phyloP scores from a whole-genome alignment of 1,139 yeast genomes.

The Nakaseomyces nivariensis region DNA sequence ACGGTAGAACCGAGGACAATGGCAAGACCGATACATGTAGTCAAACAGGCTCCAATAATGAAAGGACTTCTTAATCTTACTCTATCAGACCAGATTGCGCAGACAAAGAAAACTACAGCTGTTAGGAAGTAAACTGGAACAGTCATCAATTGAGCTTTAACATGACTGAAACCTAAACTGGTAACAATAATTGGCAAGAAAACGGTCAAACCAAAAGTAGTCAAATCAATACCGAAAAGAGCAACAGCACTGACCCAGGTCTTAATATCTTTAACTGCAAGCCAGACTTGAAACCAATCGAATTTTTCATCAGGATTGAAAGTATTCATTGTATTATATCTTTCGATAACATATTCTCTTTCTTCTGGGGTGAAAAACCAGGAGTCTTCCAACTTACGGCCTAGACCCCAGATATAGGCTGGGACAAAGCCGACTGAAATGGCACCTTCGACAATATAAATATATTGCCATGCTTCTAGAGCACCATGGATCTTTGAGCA shows the following conservation, averaged over 20 bases:
- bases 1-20: conserved; percentile 30
- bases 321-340: conserved; percentile 34
- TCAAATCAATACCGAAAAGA: conserved; percentile 40
- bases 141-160: conserved; percentile 40
- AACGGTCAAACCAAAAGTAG: conserved; percentile 40
- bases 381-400: conserved; percentile 23
- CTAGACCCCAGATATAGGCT: conserved; percentile 24
- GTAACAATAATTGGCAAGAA: conserved; percentile 39
- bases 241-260: conserved; percentile 34
- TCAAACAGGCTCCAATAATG: conserved; percentile 29
- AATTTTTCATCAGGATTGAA: conserved; percentile 32
- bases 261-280: conserved; percentile 35
- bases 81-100: conserved; percentile 36
- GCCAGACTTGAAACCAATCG: conserved; percentile 35
- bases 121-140: conserved; percentile 41
- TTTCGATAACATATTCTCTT: conserved; percentile 37
- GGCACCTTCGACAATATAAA: conserved; percentile 46
- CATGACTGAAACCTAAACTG: conserved; percentile 37
- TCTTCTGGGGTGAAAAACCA: conserved; percentile 43
- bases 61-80: conserved; percentile 30
- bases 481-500: conserved; percentile 33
- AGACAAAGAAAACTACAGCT: conserved; percentile 32
- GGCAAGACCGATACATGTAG: conserved; percentile 36
- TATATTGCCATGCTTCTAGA: conserved; percentile 45
- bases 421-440: conserved; percentile 44